Base-by-base conservation (phyloP, 805 yeast genomes). In the Pichia kluyveri region DNA sequence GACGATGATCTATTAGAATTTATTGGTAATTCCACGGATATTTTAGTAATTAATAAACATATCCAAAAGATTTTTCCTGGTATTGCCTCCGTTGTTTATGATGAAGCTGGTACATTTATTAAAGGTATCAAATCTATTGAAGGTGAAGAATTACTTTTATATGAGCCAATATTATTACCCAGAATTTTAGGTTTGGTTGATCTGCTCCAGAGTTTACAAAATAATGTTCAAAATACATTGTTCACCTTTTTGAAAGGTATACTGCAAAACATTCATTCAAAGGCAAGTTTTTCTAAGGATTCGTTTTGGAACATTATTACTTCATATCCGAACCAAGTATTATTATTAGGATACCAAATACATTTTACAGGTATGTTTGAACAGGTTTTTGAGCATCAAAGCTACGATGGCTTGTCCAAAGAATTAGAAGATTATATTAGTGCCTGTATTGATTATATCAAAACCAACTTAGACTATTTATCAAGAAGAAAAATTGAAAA, bases 1-100 rank as follows among this genome's bases (percentile, higher is more conserved):
- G 91, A 91, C 60, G 96, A 89, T 51, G 96, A 91, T 60, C 65
- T 91, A 31, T 67, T 91, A 34, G 95, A 87, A 51, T 75, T 91
- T 38, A 75, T 91, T 36, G 96, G 97, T 2, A 75, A 82, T 45
- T 67, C 79, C 0, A 65, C 60, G 6, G 75, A 81, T 53, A 55
- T 77, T 2, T 40, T 42, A 2, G 54, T 70, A 8, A 69, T 82
- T 5, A 79, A 81, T 17, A 73, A 70, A 42, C 89, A 83, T 57
- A 64, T 89, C 44, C 69, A 70, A 42, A 86, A 85, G 57, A 75
- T 89, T 82, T 89, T 85, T 60, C 62, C 79, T 5, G 95, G 91
- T 2, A 67, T 88, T 3, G 54, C 72, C 0, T 57, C 68, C 3
- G 54, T 86, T 2, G 55, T 62, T 0, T 60, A 55, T 44, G 57